Percentiles rank a stretch among this genome's conserved stretches.
phyloP scores from a whole-genome alignment of 345 rosid genomes.

The Turritis glabra region DNA sequence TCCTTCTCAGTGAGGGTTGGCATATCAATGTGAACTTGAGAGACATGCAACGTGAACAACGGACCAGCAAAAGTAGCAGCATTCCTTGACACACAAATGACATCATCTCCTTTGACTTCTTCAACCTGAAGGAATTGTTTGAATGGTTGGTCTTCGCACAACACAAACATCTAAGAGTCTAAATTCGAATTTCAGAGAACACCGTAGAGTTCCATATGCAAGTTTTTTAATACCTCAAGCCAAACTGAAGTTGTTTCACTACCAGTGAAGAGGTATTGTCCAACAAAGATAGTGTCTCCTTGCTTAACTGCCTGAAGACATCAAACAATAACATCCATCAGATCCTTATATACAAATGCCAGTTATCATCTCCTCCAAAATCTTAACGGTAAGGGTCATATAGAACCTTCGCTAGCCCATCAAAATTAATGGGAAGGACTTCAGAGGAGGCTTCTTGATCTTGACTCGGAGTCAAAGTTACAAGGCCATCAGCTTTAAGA shows the following conservation, averaged over 20 bases:
- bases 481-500: constrained; percentile 67
- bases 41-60: constrained; percentile 75
- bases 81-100: constrained; percentile 78
- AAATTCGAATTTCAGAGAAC: background rate
- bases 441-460: constrained; percentile 76
- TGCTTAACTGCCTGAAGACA: constrained; percentile 71
- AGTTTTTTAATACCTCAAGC: constrained; percentile 63
- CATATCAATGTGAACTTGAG: constrained; percentile 78
- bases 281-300: constrained; percentile 90
- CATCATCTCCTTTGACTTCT: constrained; percentile 76
- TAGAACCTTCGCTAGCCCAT: constrained; percentile 74
- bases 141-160: constrained; percentile 6
- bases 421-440: constrained; percentile 80
- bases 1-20: constrained; percentile 87
- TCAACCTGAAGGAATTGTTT: constrained; percentile 51
- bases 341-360: background rate
- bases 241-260: constrained; percentile 95
- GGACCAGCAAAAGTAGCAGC: constrained; percentile 83
- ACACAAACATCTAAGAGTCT: background rate
- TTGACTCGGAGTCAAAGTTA: constrained; percentile 68
- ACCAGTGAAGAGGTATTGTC: constrained; percentile 90
- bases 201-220: background rate
- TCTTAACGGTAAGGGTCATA: background rate
- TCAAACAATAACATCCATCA: constrained; percentile 23
- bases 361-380: background rate